These are phyloP conservation scores for Trametes elegans DNA, from an alignment of 768 basidiomycete species.

Conservation along the genomic window DNA sequence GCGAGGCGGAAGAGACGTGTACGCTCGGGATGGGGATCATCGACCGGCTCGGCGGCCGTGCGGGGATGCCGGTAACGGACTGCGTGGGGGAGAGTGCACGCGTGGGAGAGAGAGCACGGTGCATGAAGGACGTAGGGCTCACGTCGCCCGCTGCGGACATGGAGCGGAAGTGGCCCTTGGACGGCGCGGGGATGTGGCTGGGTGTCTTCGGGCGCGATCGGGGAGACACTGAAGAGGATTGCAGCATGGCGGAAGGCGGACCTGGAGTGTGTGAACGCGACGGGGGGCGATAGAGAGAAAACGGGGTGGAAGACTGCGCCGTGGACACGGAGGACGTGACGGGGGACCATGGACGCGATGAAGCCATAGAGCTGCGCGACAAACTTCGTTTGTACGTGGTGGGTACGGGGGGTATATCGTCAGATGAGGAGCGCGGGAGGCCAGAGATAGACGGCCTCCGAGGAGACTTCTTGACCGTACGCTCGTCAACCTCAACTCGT, in stretches of 20 bases:
- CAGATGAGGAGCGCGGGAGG: slow-evolving; percentile 15
- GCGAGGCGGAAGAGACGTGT: slow-evolving; percentile 65
- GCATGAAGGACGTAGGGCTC: slow-evolving; percentile 44
- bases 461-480: slow-evolving; percentile 46
- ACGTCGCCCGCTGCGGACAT: slow-evolving; percentile 47
- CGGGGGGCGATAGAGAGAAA: slow-evolving; percentile 35
- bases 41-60: slow-evolving; percentile 78
- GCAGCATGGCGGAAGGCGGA: background rate
- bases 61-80: slow-evolving; percentile 43
- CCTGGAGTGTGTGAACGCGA: slow-evolving; percentile 63
- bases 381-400: slow-evolving; percentile 60
- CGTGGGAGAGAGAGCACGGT: slow-evolving; percentile 66
- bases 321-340: slow-evolving; percentile 70
- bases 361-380: slow-evolving; percentile 73
- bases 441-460: slow-evolving; percentile 38
- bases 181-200: slow-evolving; percentile 71
- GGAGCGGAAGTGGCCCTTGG: slow-evolving; percentile 42
- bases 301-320: slow-evolving; percentile 59
- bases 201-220: slow-evolving; percentile 78
- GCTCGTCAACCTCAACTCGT: slow-evolving; percentile 59
- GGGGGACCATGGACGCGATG: slow-evolving; percentile 80
- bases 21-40: slow-evolving; percentile 80
- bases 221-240: slow-evolving; percentile 41
- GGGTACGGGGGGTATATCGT: slow-evolving; percentile 30
- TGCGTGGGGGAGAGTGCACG: slow-evolving; percentile 61